A percentile compares a stretch with the other conserved stretches of the same genome.
Evolutionary conservation across 2,329 filamentous ascomycete genomes (phyloP).

Genomic region (Graphilbum sp.): DNA sequence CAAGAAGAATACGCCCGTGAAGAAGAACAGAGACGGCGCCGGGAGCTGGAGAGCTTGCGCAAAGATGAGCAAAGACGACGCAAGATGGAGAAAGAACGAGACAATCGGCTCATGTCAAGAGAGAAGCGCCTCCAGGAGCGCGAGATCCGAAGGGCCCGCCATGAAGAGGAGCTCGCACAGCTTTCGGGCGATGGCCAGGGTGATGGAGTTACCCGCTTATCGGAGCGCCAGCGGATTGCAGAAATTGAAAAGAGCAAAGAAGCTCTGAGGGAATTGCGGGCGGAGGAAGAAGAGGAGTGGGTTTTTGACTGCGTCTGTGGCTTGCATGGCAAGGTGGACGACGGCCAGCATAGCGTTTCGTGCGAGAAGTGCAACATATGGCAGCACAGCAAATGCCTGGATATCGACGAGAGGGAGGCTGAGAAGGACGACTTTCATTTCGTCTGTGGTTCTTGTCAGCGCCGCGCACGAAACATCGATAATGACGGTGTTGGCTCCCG

Average conservation of each 20-base stretch:
- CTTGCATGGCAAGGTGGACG: slow-evolving; percentile 80
- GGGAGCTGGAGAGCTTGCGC: slow-evolving; percentile 47
- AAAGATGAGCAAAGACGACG: slow-evolving; percentile 47
- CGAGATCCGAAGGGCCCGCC: slow-evolving; percentile 63
- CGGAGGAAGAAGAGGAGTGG: slow-evolving; percentile 64
- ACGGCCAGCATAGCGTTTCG: slow-evolving; percentile 82
- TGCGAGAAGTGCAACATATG: slow-evolving; percentile 91
- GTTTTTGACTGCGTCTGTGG: slow-evolving; percentile 91
- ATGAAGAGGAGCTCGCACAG: slow-evolving; percentile 68
- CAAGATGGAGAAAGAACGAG: slow-evolving; percentile 54
- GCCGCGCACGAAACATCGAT: slow-evolving; percentile 37
- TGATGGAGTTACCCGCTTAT: slow-evolving; percentile 38
- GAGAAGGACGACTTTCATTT: slow-evolving; percentile 80
- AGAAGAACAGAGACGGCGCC: slow-evolving; percentile 16
- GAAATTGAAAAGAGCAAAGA: slow-evolving; percentile 69
- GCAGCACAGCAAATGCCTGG: slow-evolving; percentile 91
- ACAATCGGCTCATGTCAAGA: slow-evolving; percentile 65
- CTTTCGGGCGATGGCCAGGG: slow-evolving; percentile 61
- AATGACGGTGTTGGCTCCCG: slow-evolving; percentile 39
- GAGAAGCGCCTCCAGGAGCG: slow-evolving; percentile 77
- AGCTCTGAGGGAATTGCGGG: slow-evolving; percentile 52
- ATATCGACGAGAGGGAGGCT: slow-evolving; percentile 61
- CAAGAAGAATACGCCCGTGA: slow-evolving; percentile 56
- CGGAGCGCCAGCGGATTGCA: slow-evolving; percentile 63
- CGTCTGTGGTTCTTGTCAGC: slow-evolving; percentile 62